Conservation (phyloP, 2,329 filamentous ascomycete species). For the Mycosphaerella sp. region DNA sequence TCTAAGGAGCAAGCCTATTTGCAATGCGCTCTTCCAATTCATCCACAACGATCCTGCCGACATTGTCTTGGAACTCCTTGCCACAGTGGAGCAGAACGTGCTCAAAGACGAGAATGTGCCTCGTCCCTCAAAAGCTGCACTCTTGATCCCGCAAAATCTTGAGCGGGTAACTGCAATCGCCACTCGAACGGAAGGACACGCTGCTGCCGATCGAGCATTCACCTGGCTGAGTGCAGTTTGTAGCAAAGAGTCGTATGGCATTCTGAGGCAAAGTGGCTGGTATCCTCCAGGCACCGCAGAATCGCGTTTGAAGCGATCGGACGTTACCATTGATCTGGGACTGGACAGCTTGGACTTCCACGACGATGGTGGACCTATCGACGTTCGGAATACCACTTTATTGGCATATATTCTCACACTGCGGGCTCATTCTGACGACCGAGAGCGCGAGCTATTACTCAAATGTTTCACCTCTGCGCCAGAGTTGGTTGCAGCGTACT, state of each 20-base stretch:
- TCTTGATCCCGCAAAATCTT: constrained; percentile 38
- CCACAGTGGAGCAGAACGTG: constrained; percentile 62
- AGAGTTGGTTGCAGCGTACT: constrained; percentile 84
- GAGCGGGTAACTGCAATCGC: constrained; percentile 51
- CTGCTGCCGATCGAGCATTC: constrained; percentile 65
- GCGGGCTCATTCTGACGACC: constrained; percentile 72
- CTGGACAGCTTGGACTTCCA: constrained; percentile 66
- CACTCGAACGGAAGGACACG: constrained; percentile 43
- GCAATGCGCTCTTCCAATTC: constrained; percentile 66
- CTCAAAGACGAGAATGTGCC: constrained; percentile 69
- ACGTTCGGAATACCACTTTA: constrained; percentile 72
- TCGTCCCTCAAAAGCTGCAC: constrained; percentile 58
- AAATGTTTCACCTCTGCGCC: constrained; percentile 75
- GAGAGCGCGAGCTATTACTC: constrained; percentile 75
- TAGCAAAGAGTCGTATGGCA: constrained; percentile 64
- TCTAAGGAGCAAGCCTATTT: constrained; percentile 64
- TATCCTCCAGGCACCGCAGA: constrained; percentile 59
- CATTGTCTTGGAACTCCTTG: constrained; percentile 68
- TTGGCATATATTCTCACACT: constrained; percentile 73
- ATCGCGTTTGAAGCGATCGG: constrained; percentile 34
- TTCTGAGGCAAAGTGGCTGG: constrained; percentile 72
- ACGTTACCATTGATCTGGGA: constrained; percentile 52
- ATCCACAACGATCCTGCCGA: constrained; percentile 71
- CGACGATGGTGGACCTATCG: constrained; percentile 51
- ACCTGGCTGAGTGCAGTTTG: constrained; percentile 70